Conservation (phyloP, 208 protist genomes). For the Crithidia brevicula region DNA sequence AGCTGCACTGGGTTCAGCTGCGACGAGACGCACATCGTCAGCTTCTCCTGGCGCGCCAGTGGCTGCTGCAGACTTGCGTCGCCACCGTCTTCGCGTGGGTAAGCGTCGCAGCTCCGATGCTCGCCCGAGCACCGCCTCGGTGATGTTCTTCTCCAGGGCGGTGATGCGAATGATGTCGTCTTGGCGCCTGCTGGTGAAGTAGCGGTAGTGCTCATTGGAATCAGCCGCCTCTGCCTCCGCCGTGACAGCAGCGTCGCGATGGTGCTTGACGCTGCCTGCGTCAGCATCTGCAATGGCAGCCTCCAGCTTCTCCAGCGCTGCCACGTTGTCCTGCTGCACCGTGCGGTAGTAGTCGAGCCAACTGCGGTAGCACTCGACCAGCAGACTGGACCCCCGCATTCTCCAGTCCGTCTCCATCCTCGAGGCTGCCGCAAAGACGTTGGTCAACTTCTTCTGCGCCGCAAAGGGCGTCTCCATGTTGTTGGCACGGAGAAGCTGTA, state of each 20-base stretch:
- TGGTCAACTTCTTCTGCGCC: conserved; percentile 86
- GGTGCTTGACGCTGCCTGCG: neutral
- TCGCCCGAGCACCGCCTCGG: conserved; percentile 38
- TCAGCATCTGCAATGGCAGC: neutral
- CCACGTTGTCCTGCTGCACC: conserved; percentile 58
- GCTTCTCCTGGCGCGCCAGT: neutral
- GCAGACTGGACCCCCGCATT: conserved; percentile 67
- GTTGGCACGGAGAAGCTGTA: conserved; percentile 87
- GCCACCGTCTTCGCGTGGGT: conserved; percentile 16
- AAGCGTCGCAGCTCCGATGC: conserved; percentile 32
- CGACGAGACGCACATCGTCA: too few relatives aligned
- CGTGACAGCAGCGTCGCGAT: neutral
- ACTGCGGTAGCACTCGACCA: conserved; percentile 54
- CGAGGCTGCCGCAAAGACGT: conserved; percentile 78
- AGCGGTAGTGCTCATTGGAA: conserved; percentile 43
- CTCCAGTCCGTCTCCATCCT: conserved; percentile 85
- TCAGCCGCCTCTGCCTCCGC: neutral
- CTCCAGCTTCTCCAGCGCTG: conserved; percentile 32
- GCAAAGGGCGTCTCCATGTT: conserved; percentile 70
- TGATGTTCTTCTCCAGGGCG: conserved; percentile 55
- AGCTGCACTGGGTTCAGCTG: too few relatives aligned
- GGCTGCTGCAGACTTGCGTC: too few relatives aligned
- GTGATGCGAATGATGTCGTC: conserved; percentile 53
- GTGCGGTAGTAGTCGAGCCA: conserved; percentile 75
- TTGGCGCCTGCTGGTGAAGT: conserved; percentile 61